phyloP scores from a whole-genome alignment of 805 yeast species.

The Blastobotrys parvus region DNA sequence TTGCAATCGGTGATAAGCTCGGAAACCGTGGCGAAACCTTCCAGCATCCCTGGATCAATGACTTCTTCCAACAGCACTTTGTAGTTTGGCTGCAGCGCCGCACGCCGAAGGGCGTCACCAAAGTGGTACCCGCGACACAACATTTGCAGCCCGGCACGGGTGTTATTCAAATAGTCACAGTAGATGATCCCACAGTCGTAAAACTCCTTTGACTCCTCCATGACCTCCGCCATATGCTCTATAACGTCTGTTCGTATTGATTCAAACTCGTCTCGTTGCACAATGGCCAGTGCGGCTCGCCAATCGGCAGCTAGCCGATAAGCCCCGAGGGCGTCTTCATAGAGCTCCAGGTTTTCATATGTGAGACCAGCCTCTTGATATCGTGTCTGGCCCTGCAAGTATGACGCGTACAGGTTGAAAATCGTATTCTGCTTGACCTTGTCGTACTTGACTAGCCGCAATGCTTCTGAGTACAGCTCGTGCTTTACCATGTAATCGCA shows the following conservation, averaged over 20 bases:
- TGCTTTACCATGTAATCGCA: conserved; percentile 62
- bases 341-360: conserved; percentile 58
- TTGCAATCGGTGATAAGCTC: conserved; percentile 92
- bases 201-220: conserved; percentile 60
- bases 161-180: conserved; percentile 48
- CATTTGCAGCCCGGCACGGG: conserved; percentile 53
- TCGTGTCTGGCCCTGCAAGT: conserved; percentile 46
- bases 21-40: conserved; percentile 80
- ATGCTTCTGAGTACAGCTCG: conserved; percentile 59
- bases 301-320: conserved; percentile 67
- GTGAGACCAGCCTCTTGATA: conserved; percentile 72
- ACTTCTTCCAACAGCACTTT: conserved; percentile 37
- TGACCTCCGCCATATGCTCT: conserved; percentile 48
- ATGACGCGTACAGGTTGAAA: conserved; percentile 52
- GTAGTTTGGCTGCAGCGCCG: conserved; percentile 31
- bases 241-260: conserved; percentile 41
- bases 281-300: conserved; percentile 72
- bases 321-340: conserved; percentile 56
- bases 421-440: conserved; percentile 45
- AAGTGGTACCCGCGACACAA: conserved; percentile 70
- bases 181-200: conserved; percentile 76
- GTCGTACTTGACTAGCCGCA: conserved; percentile 53
- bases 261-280: conserved; percentile 30
- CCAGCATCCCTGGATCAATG: conserved; percentile 69
- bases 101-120: conserved; percentile 67